Evolutionary conservation across 78 protist species (phyloP).

Genomic region (Planoprotostelium fungivorum): DNA sequence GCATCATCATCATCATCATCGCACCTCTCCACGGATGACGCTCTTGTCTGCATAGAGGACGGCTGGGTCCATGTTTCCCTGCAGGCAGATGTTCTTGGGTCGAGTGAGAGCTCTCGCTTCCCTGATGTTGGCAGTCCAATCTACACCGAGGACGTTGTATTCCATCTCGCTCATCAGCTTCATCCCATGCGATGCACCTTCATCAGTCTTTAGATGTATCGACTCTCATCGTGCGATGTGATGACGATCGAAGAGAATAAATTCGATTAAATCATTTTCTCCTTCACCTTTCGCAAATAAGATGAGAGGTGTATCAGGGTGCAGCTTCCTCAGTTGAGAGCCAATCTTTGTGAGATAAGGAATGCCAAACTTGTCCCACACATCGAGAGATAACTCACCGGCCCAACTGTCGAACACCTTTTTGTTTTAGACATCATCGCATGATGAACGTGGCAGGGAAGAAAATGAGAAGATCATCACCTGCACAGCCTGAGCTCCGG

Average conservation of each 20-base stretch:
- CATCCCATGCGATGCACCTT: conserved; percentile 27
- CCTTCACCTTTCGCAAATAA: conserved; percentile 73
- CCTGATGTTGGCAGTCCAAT: conserved; percentile 69
- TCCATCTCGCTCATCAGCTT: conserved; percentile 10
- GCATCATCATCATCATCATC: not conserved
- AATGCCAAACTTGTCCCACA: conserved; percentile 30
- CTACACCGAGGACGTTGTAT: conserved; percentile 67
- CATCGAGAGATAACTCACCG: conserved; percentile 68
- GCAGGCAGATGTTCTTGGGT: conserved; percentile 24
- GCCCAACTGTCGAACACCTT: conserved; percentile 88
- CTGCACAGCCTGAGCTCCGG: conserved; percentile 77
- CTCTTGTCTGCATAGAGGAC: conserved; percentile 46
- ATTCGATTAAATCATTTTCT: too few relatives aligned
- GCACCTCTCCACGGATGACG: conserved; percentile 15
- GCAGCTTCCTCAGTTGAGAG: conserved; percentile 23
- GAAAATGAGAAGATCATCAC: not conserved
- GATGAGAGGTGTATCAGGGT: conserved; percentile 69
- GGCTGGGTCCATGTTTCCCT: conserved; percentile 87
- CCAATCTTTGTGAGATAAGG: conserved; percentile 67
- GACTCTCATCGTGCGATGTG: too few relatives aligned
- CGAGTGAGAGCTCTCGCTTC: conserved; percentile 33
- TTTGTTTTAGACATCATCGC: not conserved
- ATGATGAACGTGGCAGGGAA: not conserved
- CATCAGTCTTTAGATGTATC: too few relatives aligned
- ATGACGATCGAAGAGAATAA: conserved; percentile 22